These are phyloP conservation scores for Coemansia sp. DNA, from an alignment of 192 early-diverging fungal genomes.

Conservation along the genomic window DNA sequence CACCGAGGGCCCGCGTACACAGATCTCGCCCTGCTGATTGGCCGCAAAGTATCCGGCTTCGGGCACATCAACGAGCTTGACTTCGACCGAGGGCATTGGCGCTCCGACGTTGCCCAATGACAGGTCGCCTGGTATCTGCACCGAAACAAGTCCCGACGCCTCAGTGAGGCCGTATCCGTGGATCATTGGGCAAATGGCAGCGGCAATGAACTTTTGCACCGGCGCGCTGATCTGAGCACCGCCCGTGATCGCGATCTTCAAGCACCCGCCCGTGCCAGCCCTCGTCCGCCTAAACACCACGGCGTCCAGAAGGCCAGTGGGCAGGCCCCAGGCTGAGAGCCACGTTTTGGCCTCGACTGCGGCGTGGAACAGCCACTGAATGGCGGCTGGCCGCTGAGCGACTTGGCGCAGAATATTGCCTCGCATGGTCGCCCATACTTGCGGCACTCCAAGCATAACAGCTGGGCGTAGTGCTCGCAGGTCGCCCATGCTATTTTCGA, in stretches of 20 bases:
- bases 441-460: conserved; percentile 82
- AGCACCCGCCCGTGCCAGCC: conserved; percentile 84
- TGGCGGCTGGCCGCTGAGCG: conserved; percentile 49
- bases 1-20: conserved; percentile 79
- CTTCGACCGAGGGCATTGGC: conserved; percentile 74
- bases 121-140: conserved; percentile 64
- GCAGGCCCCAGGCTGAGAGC: conserved; percentile 60
- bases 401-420: conserved; percentile 78
- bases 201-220: conserved; percentile 85
- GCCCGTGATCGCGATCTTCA: conserved; percentile 83
- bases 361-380: conserved; percentile 73
- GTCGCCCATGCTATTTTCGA: conserved; percentile 75
- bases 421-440: conserved; percentile 87
- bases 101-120: conserved; percentile 72
- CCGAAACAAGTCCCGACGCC: conserved; percentile 70
- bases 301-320: conserved; percentile 70
- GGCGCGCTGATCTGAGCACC: conserved; percentile 88
- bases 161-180: conserved; percentile 90
- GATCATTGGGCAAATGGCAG: conserved; percentile 76
- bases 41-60: conserved; percentile 71
- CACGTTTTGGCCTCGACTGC: conserved; percentile 74
- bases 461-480: conserved; percentile 74
- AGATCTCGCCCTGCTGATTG: conserved; percentile 82
- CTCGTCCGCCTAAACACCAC: conserved; percentile 89
- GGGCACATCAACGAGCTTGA: conserved; percentile 81